Percentiles rank a stretch among this genome's conserved stretches.
phyloP scores from a whole-genome alignment of 2,329 filamentous ascomycete species.

The Scedosporium apiospermum region DNA sequence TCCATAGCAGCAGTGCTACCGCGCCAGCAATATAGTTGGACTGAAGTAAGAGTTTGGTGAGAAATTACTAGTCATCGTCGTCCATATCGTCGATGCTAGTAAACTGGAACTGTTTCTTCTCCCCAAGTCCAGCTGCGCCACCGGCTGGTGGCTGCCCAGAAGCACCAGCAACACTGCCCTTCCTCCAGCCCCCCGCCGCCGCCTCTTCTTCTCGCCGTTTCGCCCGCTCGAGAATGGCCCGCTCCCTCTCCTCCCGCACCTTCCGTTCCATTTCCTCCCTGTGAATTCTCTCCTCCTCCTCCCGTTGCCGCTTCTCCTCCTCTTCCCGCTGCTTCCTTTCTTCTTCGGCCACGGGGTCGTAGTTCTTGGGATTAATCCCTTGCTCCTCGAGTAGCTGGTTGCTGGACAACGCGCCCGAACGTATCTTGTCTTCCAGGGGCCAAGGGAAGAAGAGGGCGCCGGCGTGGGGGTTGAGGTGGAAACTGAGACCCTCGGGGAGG shows the following conservation, averaged over 20 bases:
- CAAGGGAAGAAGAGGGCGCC: slow-evolving; percentile 63
- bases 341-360: slow-evolving; percentile 47
- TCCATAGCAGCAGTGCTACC: too few relatives aligned
- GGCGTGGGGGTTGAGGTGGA: slow-evolving; percentile 45
- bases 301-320: slow-evolving; percentile 34
- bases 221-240: slow-evolving; percentile 30
- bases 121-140: slow-evolving; percentile 19
- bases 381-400: slow-evolving; percentile 53
- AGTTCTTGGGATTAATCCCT: slow-evolving; percentile 51
- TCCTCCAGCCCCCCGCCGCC: slow-evolving; percentile 27
- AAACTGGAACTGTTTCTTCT: slow-evolving; percentile 48
- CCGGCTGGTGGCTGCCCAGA: slow-evolving; percentile 15
- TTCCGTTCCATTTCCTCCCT: slow-evolving; percentile 35
- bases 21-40: too few relatives aligned
- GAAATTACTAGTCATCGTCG: slow-evolving; percentile 27
- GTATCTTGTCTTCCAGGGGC: slow-evolving; percentile 63
- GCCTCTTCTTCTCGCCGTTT: slow-evolving; percentile 31
- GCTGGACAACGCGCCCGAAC: slow-evolving; percentile 55
- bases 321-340: slow-evolving; percentile 40
- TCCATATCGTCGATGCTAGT: slow-evolving; percentile 43
- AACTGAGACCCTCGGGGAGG: slow-evolving; percentile 38
- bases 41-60: not conserved
- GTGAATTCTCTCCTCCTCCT: slow-evolving; percentile 36
- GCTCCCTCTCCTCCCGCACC: slow-evolving; percentile 28
- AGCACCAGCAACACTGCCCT: slow-evolving; percentile 23